Conservation (phyloP, 106 monocot genomes). For the Vanilla planifolia region DNA sequence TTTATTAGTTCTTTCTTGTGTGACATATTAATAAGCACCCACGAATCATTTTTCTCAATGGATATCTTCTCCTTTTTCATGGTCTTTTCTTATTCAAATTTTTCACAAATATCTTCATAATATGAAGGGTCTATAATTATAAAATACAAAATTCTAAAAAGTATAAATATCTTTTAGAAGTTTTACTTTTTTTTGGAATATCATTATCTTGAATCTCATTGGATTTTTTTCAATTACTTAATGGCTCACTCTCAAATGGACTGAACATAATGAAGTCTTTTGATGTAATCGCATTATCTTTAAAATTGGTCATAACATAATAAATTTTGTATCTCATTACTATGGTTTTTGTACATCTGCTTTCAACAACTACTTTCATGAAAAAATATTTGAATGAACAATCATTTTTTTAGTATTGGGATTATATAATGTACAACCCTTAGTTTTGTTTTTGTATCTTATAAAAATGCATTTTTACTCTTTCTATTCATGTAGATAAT, state of each 20-base stretch:
- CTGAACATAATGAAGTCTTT: background rate
- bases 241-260: background rate
- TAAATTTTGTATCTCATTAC: background rate
- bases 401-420: background rate
- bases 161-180: background rate
- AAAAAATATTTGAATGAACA: background rate
- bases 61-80: background rate
- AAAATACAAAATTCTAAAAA: background rate
- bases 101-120: background rate
- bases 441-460: background rate
- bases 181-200: background rate
- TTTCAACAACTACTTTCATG: background rate
- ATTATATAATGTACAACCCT: background rate
- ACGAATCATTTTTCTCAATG: slow-evolving; percentile 5
- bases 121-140: background rate
- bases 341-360: background rate
- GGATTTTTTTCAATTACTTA: background rate
- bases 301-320: background rate
- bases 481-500: too few species aligned
- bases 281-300: background rate
- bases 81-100: slow-evolving; percentile 1
- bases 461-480: background rate
- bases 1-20: background rate
- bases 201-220: background rate
- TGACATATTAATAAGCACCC: background rate